Conservation (phyloP, 2,329 filamentous ascomycete genomes). For the Beauveria australis region DNA sequence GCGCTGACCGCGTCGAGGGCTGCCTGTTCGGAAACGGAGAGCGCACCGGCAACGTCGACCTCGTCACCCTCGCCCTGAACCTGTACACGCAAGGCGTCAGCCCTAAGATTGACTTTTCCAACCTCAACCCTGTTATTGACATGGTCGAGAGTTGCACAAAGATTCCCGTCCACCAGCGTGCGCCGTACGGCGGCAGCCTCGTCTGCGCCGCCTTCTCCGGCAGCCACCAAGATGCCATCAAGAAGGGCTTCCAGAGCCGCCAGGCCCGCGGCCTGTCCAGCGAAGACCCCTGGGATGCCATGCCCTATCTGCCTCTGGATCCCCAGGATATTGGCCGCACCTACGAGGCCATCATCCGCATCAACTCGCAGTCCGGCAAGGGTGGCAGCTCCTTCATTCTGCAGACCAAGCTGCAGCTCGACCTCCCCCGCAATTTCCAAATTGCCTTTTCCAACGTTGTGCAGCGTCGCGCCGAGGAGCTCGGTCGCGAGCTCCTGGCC, state of each 20-base stretch:
- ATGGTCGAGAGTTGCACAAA: conserved; percentile 89
- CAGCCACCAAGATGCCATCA: conserved; percentile 91
- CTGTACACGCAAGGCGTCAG: conserved; percentile 89
- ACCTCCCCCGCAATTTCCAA: conserved; percentile 86
- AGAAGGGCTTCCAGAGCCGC: conserved; percentile 75
- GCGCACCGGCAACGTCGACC: conserved; percentile 88
- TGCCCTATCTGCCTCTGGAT: conserved; percentile 84
- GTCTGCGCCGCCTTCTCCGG: conserved; percentile 91
- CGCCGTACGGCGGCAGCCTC: conserved; percentile 83
- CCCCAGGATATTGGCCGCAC: conserved; percentile 88
- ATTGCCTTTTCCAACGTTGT: conserved; percentile 85
- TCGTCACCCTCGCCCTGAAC: conserved; percentile 87
- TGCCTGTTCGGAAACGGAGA: conserved; percentile 90
- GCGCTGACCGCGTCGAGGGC: conserved; percentile 87
- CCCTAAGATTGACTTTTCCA: conserved; percentile 82
- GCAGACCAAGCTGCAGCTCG: conserved; percentile 77
- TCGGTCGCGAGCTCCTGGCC: conserved; percentile 76
- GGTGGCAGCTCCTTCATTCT: conserved; percentile 94
- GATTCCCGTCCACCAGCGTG: conserved; percentile 83
- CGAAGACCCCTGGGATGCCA: conserved; percentile 68
- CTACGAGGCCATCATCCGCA: conserved; percentile 96
- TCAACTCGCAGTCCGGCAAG: conserved; percentile 95
- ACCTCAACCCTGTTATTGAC: conserved; percentile 78
- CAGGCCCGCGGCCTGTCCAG: conserved; percentile 48
- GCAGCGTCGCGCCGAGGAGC: conserved; percentile 69